Evolutionary conservation across 2,329 filamentous ascomycete genomes (phyloP), one percentile per base, ranked within the genome.

Genomic region (Paramyrothecium sp.): DNA sequence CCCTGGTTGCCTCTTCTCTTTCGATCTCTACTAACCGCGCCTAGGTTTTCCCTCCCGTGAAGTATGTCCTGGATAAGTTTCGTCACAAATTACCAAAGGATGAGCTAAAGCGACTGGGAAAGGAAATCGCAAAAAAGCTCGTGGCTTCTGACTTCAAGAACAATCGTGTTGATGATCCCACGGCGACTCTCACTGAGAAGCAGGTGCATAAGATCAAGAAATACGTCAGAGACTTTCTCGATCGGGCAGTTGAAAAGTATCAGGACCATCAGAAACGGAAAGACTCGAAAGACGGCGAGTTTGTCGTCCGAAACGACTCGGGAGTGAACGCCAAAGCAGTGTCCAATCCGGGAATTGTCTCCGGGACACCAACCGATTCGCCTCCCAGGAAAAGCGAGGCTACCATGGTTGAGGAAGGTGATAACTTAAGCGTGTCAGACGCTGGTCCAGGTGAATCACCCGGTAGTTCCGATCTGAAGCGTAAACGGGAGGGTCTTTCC

Each of bases 71-170:
- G 68, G 89, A 94, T 72, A 95, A 92, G 67, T 98, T 92, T 73
- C 89, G 89, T 61, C 84, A 92, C 67, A 93, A 92, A 73, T 85
- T 98, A 21, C 90, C 92, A 3, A 93, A 89, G 68, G 92, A 97
- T 7, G 83, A 88, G 53, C 71, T 88, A 3, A 88, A 88, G 68
- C 81, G 81, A 57, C 80, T 87, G 51, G 81, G 80, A 56, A 86
- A 87, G 65, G 82, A 89, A 72, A 83, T 94, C 51, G 87, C 87
- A 56, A 97, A 97, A 75, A 96, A 94, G 73, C 83, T 98, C 16
- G 93, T 97, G 20, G 86, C 90, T 19, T 95, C 92, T 0, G 94
- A 98, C 71, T 97, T 91, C 76, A 96, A 96, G 72, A 89, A 94
- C 68, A 86, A 87, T 51, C 88, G 92, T n/a, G 92, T 97, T 11